These are phyloP conservation scores for Cytospora leucostoma DNA, from an alignment of 2,329 filamentous ascomycete species.

Conservation along the genomic window DNA sequence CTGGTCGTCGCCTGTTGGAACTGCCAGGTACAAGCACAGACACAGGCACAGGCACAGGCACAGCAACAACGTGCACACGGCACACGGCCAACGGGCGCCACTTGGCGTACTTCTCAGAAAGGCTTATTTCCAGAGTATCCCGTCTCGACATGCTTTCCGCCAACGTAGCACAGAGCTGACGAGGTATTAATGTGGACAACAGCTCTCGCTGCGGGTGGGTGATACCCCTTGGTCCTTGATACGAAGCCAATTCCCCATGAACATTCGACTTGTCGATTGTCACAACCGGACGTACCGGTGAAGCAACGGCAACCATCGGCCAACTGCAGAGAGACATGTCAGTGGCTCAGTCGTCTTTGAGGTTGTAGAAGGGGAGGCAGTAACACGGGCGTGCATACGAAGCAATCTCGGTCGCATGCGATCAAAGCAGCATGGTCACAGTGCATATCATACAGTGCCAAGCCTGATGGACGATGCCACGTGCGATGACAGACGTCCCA, in stretches of 20 bases:
- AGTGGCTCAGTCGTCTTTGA: not conserved
- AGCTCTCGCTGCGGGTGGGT: not conserved
- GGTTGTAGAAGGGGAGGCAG: not conserved
- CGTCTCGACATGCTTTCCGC: not conserved
- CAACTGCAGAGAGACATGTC: not conserved
- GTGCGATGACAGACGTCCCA: not conserved
- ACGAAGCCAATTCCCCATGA: conserved; percentile 1
- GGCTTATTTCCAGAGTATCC: not conserved
- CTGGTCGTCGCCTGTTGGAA: not conserved
- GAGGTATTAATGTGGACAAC: not conserved
- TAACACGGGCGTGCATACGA: not conserved
- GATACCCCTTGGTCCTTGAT: not conserved
- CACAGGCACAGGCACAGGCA: not conserved
- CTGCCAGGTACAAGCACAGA: not conserved
- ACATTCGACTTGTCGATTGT: conserved; percentile 5
- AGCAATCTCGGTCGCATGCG: conserved; percentile 5
- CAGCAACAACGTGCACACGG: not conserved
- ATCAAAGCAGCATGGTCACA: conserved; percentile 10
- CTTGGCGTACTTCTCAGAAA: not conserved
- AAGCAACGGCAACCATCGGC: not conserved
- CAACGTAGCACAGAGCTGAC: not conserved
- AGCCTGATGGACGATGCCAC: not conserved
- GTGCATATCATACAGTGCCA: not conserved
- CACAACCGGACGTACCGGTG: not conserved
- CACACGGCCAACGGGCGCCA: not conserved